Evolutionary conservation across 495 filamentous ascomycete species (phyloP), one percentile per base, ranked within the genome.

Genomic region (Delitschia confertaspora): DNA sequence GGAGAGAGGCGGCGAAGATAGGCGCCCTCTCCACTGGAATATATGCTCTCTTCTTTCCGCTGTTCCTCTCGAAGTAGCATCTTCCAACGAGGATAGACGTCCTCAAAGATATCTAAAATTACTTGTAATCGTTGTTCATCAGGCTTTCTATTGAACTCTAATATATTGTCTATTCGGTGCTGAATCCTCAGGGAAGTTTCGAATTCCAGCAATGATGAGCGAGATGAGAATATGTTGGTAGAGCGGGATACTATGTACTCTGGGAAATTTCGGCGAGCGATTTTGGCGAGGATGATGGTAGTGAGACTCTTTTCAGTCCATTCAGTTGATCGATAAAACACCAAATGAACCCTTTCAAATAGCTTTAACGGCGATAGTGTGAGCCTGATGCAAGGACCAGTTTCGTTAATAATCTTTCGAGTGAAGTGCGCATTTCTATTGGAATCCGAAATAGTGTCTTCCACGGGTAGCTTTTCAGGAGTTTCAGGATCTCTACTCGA

Each of bases 221-320:
- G 75, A 4, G 85, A 84, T 0, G 79, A 49, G 56, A 96, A 98
- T 13, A 98, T 91, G 41, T 87, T 89, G 19, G 80, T 76, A 10
- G 88, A 89, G 32, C 91, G 82, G 41, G 82, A 94, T 6, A 95
- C 87, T 22, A 95, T 75, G 61, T 91, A 98, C 5, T 80, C 68
- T 0, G 91, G 88, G 42, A 95, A 96, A 58, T 88, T 95, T 17
- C 83, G 75, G 33, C 78, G 75, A 5, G 85, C 80, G 20, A 88
- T 91, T 40, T 87, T 85, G 10, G 91, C 85, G 8, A 98, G 76
- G 43, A 98, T 94, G 47, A 96, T 89, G 2, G 88, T 89, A 2
- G 85, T 95, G 2, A 98, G 73, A 8, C 89, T 95, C 54, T 94
- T 95, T 54, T 95, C 91, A 0, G 88, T 91, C 88, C 89, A 96